Conservation (phyloP, 306 rosid species). For the Dalbergia cultrata region DNA sequence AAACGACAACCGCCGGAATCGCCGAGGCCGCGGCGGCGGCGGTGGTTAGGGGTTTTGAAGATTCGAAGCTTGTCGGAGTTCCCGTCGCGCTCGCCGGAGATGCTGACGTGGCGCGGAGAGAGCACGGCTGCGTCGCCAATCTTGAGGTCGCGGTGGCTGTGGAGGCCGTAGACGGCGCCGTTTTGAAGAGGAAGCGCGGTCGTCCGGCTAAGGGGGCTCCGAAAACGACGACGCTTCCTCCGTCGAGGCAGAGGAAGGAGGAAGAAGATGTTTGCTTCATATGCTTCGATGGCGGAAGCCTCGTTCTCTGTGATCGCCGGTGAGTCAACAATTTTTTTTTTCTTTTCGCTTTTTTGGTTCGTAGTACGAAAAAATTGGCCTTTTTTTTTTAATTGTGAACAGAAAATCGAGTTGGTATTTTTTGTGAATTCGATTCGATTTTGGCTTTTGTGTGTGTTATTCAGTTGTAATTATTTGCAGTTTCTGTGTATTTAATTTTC, state of each 20-base stretch:
- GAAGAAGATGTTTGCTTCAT: constrained; percentile 97
- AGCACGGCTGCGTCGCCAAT: background rate
- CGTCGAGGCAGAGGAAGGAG: constrained; percentile 56
- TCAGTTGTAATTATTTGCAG: constrained; percentile 6
- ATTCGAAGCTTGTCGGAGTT: constrained; percentile 56
- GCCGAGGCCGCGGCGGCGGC: background rate
- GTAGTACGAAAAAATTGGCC: background rate
- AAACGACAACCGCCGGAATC: background rate
- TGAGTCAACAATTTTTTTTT: constrained; percentile 45
- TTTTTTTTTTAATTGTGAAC: background rate
- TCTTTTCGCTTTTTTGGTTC: background rate
- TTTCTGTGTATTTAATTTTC: background rate
- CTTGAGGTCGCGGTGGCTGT: constrained; percentile 4
- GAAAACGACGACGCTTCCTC: constrained; percentile 29
- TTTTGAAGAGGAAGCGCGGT: constrained; percentile 71
- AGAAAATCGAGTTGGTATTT: background rate
- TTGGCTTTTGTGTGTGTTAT: constrained; percentile 6
- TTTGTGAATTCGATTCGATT: background rate
- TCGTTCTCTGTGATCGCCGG: constrained; percentile 98
- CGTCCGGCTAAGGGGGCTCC: constrained; percentile 75
- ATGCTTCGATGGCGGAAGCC: constrained; percentile 97
- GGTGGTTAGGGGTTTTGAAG: constrained; percentile 23
- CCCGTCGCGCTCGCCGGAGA: background rate
- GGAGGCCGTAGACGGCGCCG: constrained; percentile 33
- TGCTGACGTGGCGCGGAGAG: constrained; percentile 19